These are phyloP conservation scores for Sinapis alba DNA, from an alignment of 441 rosid genomes.

Conservation along the genomic window DNA sequence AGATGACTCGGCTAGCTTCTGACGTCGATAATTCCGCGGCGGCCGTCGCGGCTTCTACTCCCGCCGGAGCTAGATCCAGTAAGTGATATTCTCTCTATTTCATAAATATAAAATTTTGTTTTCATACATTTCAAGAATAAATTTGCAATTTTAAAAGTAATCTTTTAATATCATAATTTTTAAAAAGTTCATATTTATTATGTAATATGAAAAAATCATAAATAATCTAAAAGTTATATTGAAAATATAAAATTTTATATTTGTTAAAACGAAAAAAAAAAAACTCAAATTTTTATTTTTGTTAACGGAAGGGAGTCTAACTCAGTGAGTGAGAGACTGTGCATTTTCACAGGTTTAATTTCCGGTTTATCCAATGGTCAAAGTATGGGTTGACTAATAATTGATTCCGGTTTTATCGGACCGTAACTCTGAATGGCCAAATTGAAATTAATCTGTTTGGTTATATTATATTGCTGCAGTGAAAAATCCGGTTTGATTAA, in stretches of 20 bases:
- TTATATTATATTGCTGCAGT: not conserved
- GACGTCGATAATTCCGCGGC: conserved; percentile 52
- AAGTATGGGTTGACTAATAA: not conserved
- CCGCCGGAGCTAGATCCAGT: conserved; percentile 55
- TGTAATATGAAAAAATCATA: too few relatives aligned
- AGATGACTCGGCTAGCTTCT: conserved; percentile 66
- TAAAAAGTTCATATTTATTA: too few relatives aligned
- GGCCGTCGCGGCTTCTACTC: conserved; percentile 55
- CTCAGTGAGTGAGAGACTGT: not conserved
- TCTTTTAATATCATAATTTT: too few relatives aligned
- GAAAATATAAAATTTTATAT: too few relatives aligned
- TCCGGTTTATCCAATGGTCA: not conserved
- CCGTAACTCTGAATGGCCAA: not conserved
- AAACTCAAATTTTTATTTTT: too few relatives aligned
- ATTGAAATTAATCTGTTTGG: not conserved
- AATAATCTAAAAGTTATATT: too few relatives aligned
- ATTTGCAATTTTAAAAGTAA: not conserved
- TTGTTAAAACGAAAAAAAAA: too few relatives aligned
- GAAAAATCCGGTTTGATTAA: not conserved
- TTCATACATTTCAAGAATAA: too few relatives aligned
- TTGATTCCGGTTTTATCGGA: not conserved
- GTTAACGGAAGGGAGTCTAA: too few relatives aligned
- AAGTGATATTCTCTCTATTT: conserved; percentile 13
- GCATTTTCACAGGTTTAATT: not conserved
- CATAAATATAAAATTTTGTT: not conserved